Percentiles rank a stretch among this genome's conserved stretches.
These are phyloP conservation scores for Tanacetum coccineum DNA, from an alignment of 129 eudicot species.

Conservation along the genomic window DNA sequence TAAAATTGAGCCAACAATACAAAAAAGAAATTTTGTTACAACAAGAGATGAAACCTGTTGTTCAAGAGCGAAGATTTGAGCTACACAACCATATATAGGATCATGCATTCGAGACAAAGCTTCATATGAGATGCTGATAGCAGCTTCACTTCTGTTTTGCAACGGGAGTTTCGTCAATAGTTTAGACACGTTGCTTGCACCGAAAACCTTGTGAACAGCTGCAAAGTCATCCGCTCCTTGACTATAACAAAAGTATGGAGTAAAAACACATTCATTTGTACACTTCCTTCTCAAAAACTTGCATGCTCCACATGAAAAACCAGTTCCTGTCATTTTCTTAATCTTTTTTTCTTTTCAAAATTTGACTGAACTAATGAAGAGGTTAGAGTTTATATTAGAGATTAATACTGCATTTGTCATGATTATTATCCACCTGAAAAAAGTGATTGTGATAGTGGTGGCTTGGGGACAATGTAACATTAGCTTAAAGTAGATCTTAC, in stretches of 20 bases:
- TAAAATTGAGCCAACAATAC: not conserved
- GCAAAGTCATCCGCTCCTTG: slow-evolving; percentile 63
- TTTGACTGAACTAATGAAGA: not conserved
- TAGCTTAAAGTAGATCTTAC: slow-evolving; percentile 36
- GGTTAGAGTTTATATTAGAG: slow-evolving; percentile 3
- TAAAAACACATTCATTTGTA: slow-evolving; percentile 62
- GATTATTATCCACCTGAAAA: slow-evolving; percentile 29
- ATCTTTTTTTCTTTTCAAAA: not conserved
- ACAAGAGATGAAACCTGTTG: slow-evolving; percentile 48
- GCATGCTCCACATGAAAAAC: slow-evolving; percentile 96
- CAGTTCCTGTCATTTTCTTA: slow-evolving; percentile 56
- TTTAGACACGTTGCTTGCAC: slow-evolving; percentile 89
- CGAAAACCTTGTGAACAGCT: slow-evolving; percentile 88
- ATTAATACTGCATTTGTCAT: slow-evolving; percentile 1
- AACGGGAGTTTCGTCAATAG: slow-evolving; percentile 55
- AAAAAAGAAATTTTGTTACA: not conserved
- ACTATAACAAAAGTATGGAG: slow-evolving; percentile 64
- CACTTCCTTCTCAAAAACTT: slow-evolving; percentile 82
- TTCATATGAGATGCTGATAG: slow-evolving; percentile 58
- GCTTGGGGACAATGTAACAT: slow-evolving; percentile 33
- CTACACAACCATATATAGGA: slow-evolving; percentile 85
- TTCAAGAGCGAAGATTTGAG: slow-evolving; percentile 73
- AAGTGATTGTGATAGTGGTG: slow-evolving; percentile 21
- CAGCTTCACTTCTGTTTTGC: slow-evolving; percentile 73
- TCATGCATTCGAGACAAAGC: slow-evolving; percentile 80